These are phyloP conservation scores for Dendrobium chrysotoxum DNA, from an alignment of 106 monocot genomes.

Conservation along the genomic window DNA sequence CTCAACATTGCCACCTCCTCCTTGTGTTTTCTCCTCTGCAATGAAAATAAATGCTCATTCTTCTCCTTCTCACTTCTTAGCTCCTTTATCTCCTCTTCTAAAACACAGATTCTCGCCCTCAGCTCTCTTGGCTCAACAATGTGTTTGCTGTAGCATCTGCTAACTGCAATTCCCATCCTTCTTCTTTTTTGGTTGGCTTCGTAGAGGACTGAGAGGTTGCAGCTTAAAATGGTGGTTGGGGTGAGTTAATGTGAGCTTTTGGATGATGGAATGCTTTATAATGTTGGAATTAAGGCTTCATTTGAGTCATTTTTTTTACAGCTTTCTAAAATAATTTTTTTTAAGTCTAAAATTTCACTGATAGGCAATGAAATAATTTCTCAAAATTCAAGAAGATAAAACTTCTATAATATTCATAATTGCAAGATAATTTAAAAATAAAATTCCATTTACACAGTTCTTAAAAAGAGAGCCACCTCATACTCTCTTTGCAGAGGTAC, in stretches of 20 bases:
- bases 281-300: too few species aligned
- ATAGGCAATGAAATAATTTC: too few species aligned
- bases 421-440: too few species aligned
- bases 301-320: too few species aligned
- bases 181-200: background rate
- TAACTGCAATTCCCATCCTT: background rate
- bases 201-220: background rate
- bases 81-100: conserved; percentile 37
- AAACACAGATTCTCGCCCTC: background rate
- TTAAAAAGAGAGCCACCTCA: too few species aligned
- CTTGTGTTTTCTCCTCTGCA: background rate
- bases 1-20: conserved; percentile 15
- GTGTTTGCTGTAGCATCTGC: conserved; percentile 5
- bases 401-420: too few species aligned
- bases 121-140: background rate
- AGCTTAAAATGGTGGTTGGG: background rate
- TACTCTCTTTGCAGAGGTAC: too few species aligned
- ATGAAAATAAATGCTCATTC: conserved; percentile 24
- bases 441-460: too few species aligned
- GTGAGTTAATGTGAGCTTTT: background rate
- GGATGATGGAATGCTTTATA: too few species aligned
- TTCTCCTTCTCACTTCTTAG: conserved; percentile 12
- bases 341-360: too few species aligned
- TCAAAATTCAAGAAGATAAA: too few species aligned
- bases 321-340: too few species aligned